Conservation (phyloP, 345 rosid genomes). For the Crucihimalaya himalaica region DNA sequence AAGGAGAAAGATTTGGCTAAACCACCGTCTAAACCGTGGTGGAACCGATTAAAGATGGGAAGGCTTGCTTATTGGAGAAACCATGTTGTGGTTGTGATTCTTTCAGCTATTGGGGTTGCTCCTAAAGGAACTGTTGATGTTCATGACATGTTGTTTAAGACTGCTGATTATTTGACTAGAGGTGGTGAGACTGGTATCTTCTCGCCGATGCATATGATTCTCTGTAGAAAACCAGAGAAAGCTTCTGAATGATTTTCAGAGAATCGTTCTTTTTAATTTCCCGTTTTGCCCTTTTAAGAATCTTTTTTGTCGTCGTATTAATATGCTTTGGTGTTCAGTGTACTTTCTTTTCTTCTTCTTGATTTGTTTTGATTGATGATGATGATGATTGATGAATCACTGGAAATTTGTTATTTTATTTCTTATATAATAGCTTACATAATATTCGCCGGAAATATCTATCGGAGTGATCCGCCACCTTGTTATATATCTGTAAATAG, state of each 20-base stretch:
- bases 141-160: conserved; percentile 85
- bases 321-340: conserved; percentile 12
- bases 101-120: conserved; percentile 72
- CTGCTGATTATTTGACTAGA: conserved; percentile 75
- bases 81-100: conserved; percentile 72
- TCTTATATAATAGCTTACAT: background rate
- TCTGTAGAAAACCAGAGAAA: conserved; percentile 76
- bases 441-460: background rate
- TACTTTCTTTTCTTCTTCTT: conserved; percentile 12
- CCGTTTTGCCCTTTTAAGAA: conserved; percentile 10
- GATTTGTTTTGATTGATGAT: conserved; percentile 22
- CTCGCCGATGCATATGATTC: conserved; percentile 94
- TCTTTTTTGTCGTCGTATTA: conserved; percentile 2
- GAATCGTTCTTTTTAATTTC: background rate
- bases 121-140: conserved; percentile 97
- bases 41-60: conserved; percentile 88
- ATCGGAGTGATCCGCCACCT: background rate
- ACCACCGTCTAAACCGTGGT: conserved; percentile 90
- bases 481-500: background rate
- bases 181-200: conserved; percentile 94
- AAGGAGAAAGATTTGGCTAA: conserved; percentile 79
- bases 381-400: background rate
- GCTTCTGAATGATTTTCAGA: conserved; percentile 18
- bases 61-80: conserved; percentile 93
- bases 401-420: background rate